Conservation (phyloP, 2,329 filamentous ascomycete species). For the Cercospora zeina region DNA sequence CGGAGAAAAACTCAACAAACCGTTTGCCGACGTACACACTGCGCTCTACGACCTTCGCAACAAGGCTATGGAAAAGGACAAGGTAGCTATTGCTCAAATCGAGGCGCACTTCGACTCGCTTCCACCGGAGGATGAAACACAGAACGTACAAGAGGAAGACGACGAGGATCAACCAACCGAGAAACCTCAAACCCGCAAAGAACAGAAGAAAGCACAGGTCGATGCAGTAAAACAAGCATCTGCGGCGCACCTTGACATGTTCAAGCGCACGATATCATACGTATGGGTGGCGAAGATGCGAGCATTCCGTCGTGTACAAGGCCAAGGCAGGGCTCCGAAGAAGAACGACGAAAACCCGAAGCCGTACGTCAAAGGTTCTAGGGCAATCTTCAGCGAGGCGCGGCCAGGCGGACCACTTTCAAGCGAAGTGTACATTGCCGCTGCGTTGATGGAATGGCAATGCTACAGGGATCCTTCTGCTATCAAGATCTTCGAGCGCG, state of each 20-base stretch:
- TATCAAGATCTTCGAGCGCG: constrained; percentile 93
- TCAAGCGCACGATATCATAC: constrained; percentile 84
- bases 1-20: constrained; percentile 73
- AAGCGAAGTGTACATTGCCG: constrained; percentile 92
- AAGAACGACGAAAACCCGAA: constrained; percentile 36
- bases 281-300: constrained; percentile 95
- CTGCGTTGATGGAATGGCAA: constrained; percentile 88
- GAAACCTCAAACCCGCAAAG: constrained; percentile 53
- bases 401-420: constrained; percentile 83
- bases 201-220: constrained; percentile 56
- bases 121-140: constrained; percentile 44
- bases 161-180: constrained; percentile 55
- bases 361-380: constrained; percentile 59
- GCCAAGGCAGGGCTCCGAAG: constrained; percentile 62
- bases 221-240: constrained; percentile 64
- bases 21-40: constrained; percentile 79
- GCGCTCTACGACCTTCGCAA: constrained; percentile 85
- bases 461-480: constrained; percentile 94
- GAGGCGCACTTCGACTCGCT: constrained; percentile 56
- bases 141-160: constrained; percentile 49
- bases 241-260: constrained; percentile 68
- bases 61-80: constrained; percentile 66
- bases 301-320: constrained; percentile 90
- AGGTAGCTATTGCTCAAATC: constrained; percentile 58
- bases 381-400: constrained; percentile 86